Base-by-base conservation (phyloP, 768 basidiomycete genomes). In the Suillus subluteus region DNA sequence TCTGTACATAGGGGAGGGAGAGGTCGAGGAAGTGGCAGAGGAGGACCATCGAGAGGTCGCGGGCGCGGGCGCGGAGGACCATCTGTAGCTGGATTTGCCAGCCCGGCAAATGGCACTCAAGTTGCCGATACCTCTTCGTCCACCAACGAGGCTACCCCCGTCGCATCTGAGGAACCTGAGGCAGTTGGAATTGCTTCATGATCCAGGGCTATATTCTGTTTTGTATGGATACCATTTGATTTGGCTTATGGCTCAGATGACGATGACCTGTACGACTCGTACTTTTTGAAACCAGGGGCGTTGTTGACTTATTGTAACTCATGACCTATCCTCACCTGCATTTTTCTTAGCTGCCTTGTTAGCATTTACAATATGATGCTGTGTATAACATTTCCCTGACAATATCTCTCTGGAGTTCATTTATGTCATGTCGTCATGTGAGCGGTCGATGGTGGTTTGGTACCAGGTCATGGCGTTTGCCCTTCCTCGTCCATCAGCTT, bases 11-110 rank as follows among this genome's bases (percentile, higher is more conserved):
- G 70, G 5, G 70, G 76, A 21, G 70, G 67, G 40, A 76, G 73
- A 71, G 68, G 70, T 18, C 76, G 80, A 41, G 82, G 79, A 48
- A 73, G 70, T 35, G 69, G 68, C n/a, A 72, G 74, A 16, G 73
- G 75, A 67, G 77, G 79, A 18, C 70, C 76, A 26, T 69, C 69
- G 38, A 72, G 80, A 32, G 80, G 78, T 4, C 78, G 81, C 38
- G 80, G 80, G 7, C 78, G 81, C 21, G 78, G 80, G 2, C 69
- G 80, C 16, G 79, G 78, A 35, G 69, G 74, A n/a, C 71, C 71
- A 65, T 56, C 58, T 16, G 55, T 21, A 8, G 41, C 48, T 1
- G 63, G 62, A 9, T 26, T 40, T 41, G 16, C 61, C 1, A 64
- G 52, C 59, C 41, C 62, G 6, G 30, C 37, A 13, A 56, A 65